Evolutionary conservation across 1,284 basidiomycete species (phyloP).

Genomic region (Ganoderma leucocontextum): DNA sequence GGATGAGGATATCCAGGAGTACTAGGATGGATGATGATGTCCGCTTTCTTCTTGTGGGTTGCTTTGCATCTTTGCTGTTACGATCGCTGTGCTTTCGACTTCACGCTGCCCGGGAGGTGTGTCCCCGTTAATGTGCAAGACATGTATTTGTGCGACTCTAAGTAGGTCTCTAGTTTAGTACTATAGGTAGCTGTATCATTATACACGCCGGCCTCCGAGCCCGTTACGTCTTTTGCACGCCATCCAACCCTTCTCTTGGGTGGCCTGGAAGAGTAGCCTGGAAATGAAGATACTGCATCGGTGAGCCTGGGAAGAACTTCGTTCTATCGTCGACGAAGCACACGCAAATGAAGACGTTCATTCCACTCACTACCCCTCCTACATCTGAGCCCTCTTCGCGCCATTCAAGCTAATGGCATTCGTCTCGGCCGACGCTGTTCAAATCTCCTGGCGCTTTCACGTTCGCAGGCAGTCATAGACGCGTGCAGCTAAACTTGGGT

Average conservation of each 20-base stretch:
- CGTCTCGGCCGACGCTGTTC: background rate
- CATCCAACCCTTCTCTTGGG: background rate
- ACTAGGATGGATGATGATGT: constrained; percentile 45
- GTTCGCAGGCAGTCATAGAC: no score
- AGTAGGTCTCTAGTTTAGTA: background rate
- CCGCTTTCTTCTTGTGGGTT: background rate
- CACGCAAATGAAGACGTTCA: background rate
- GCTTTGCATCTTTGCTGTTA: background rate
- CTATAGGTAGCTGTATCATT: constrained; percentile 1
- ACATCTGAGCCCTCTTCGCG: background rate
- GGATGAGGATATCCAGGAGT: constrained; percentile 76
- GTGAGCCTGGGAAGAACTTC: constrained; percentile 6
- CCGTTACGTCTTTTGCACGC: background rate
- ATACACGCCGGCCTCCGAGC: background rate
- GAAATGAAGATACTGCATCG: background rate
- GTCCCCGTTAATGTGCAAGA: background rate
- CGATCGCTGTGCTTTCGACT: background rate
- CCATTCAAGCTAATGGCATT: background rate
- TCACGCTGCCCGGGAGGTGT: constrained; percentile 3
- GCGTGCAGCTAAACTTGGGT: no score
- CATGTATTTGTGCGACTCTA: background rate
- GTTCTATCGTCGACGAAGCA: constrained; percentile 3
- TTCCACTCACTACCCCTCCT: background rate
- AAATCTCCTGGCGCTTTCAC: no score
- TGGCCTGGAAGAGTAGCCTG: background rate